Evolutionary conservation across 352 stramenopile genomes (phyloP), one percentile per base, ranked within the genome.

Genomic region (Phytophthora pluvialis): DNA sequence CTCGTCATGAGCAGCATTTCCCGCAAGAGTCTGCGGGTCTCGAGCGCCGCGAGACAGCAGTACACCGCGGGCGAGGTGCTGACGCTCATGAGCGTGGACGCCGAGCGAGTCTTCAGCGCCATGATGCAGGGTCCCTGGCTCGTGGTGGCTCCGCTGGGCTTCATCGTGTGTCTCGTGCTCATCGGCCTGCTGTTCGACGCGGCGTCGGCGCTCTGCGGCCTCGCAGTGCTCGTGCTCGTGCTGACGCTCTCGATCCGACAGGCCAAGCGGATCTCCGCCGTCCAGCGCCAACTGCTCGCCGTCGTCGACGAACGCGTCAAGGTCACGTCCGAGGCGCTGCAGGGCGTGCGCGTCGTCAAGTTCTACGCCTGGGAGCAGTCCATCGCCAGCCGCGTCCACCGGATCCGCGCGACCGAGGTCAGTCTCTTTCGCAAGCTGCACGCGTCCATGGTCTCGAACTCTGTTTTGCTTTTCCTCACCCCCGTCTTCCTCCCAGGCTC

Each of bases 301-400:
- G 48, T 75, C n/a, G 84, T 94, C 12, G 57, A 86, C 5, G 71
- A 90, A 15, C 80, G 94, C 2, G 91, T 98, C 9, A 96, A 97
- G 70, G 88, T 98, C 60, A 95, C 94, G 31, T 97, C 93, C 6
- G 94, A 98, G 75, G 87, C 96, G 6, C 72, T 99, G 3, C 69
- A 89, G 10, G 94, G 93, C 6, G 92, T 97, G 26, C 77, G 91
- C 31, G 87, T 91, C 33, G 86, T 98, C 57, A 98, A 98, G 65
- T 94, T 97, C 63, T 96, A 97, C 64, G 86, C 85, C 7, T 98
- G 90, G 90, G 77, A 86, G 43, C 63, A 80, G 8, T 86, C 72
- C 9, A 52, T 86, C 3, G 74, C 74, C 9, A 69, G 29, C 13
- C 80, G 75, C 9, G 73, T 89, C 5, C 64, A 79, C 42, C 45